Evolutionary conservation across 192 early-diverging fungal species (phyloP).

Genomic region (Backusella sp.): DNA sequence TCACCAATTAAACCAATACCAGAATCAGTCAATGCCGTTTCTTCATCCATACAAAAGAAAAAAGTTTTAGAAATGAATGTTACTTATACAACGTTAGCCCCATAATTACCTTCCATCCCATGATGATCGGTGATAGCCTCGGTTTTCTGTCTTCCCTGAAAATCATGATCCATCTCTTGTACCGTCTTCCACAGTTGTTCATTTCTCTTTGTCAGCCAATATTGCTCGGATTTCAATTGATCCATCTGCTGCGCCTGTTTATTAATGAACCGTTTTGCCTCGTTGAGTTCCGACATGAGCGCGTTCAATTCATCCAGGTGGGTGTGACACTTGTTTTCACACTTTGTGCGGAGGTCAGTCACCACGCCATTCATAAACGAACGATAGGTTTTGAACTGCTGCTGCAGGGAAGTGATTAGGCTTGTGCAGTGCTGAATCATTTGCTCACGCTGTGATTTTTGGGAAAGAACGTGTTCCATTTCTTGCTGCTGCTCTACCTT

Average conservation of each 20-base stretch:
- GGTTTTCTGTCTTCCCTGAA: background rate
- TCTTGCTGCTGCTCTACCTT: background rate
- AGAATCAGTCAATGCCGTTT: background rate
- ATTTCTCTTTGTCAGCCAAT: conserved; percentile 14
- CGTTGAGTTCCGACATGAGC: conserved; percentile 10
- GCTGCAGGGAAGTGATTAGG: background rate
- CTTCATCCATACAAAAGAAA: background rate
- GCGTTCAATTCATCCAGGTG: background rate
- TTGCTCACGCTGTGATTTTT: background rate
- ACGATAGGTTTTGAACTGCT: conserved; percentile 2
- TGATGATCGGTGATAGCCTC: background rate
- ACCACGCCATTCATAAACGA: background rate
- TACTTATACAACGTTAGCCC: too few relatives aligned
- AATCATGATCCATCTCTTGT: background rate
- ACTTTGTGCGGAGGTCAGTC: background rate
- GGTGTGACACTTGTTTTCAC: background rate
- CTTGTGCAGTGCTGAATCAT: background rate
- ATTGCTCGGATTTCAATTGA: conserved; percentile 17
- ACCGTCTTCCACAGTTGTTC: background rate
- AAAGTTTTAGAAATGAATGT: background rate
- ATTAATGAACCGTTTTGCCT: conserved; percentile 24
- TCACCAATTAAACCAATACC: background rate
- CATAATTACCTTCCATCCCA: background rate
- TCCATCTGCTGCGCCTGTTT: conserved; percentile 17
- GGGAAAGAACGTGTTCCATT: background rate